Evolutionary conservation across 23 red algal species (phyloP), one percentile per base, ranked within the genome.

Genomic region (Gracilaria gracilis): DNA sequence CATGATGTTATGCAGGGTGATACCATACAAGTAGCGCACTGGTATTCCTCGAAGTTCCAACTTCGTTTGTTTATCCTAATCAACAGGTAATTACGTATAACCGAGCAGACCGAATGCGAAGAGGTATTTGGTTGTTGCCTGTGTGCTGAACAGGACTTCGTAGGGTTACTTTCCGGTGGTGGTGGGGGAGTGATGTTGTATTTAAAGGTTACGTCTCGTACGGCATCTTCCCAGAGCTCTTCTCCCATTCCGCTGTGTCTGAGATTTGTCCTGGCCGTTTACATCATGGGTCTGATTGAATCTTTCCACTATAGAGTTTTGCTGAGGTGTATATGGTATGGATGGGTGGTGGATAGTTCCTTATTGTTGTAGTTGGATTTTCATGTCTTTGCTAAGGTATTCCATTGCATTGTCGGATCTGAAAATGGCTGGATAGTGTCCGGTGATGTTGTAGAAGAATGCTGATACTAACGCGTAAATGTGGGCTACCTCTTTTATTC

Each of bases 91-190:
- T 12, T 14, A 13, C 9, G 62, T 39, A 28, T 66, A 49, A 8
- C 61, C 57, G 32, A 67, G 29, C 47, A 48, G 58, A 11, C 84
- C 84, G 37, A 88, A 77, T 29, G 50, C 53, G 47, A 29, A 50
- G 2, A 88, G 67, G 31, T 37, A 15, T 7, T 16, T 40, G 16
- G 36, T 13, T 59, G 14, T 29, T 7, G 33, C 46, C 0, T 67
- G 42, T 14, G 35, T 15, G 33, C 69, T 46, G 29, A 53, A 28
- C 38, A 61, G 67, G 11, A 7, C 31, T 9, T 51, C 2, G n/a
- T 77, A 39, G 4, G 67, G 69, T 4, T 67, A 33, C 9, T 14
- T 31, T 27, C 72, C 5, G 3, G 40, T 88, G 16, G 84, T 24
- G 4, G 42, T 57, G 48, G 65, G 15, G 20, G 66, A 0, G 0